Conservation (phyloP, 495 filamentous ascomycete species). For the Astrocystis sublimbata region DNA sequence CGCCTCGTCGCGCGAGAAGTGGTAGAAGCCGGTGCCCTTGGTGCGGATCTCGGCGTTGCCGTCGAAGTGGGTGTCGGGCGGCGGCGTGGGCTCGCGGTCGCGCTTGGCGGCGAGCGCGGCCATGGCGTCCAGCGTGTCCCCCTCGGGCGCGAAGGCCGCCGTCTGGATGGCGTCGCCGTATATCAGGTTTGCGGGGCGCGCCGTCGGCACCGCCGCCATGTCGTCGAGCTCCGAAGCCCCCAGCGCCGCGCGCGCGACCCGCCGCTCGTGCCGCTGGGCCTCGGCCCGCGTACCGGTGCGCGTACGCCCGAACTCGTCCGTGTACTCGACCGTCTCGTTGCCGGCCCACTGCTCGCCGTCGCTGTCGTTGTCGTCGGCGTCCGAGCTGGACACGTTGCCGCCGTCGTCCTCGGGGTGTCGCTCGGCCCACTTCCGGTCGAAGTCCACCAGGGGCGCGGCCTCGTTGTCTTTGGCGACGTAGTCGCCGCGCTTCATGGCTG, state of each 20-base stretch:
- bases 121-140: conserved; percentile 60
- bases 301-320: conserved; percentile 86
- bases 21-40: conserved; percentile 89
- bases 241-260: conserved; percentile 39
- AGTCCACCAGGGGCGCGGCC: conserved; percentile 74
- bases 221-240: conserved; percentile 49
- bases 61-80: conserved; percentile 80
- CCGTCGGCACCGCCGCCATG: conserved; percentile 55
- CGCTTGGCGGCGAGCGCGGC: conserved; percentile 68
- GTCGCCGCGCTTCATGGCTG: conserved; percentile 76
- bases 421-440: conserved; percentile 92
- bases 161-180: conserved; percentile 80
- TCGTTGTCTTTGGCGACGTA: conserved; percentile 57
- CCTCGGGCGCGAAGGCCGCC: conserved; percentile 74
- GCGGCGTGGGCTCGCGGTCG: conserved; percentile 75
- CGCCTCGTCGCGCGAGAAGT: conserved; percentile 72
- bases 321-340: conserved; percentile 72
- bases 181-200: conserved; percentile 69
- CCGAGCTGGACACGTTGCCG: conserved; percentile 37
- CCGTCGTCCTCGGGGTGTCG: conserved; percentile 43
- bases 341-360: conserved; percentile 28
- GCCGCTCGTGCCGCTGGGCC: conserved; percentile 56
- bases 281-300: conserved; percentile 66
- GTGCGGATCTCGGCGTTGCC: conserved; percentile 76
- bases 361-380: conserved; percentile 38